phyloP scores from a whole-genome alignment of 768 basidiomycete species.

The Lactifluus volemus region DNA sequence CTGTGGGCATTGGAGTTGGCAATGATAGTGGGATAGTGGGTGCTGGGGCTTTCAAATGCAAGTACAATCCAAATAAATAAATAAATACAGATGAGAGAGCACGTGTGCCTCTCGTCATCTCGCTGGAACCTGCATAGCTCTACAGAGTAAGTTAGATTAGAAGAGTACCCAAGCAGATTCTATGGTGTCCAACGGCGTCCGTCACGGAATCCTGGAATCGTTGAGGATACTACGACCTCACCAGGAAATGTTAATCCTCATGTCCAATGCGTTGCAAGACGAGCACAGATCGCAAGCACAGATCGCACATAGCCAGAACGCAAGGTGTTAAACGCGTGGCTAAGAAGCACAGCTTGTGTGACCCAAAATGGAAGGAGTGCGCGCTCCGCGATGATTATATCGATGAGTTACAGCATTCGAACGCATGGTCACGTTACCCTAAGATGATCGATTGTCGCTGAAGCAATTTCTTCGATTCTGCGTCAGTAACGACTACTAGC shows the following conservation, averaged over 20 bases:
- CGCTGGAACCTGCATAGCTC: no score
- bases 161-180: no score
- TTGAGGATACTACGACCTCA: neutral
- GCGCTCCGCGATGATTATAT: neutral
- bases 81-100: no score
- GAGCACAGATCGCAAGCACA: neutral
- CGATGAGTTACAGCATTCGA: neutral
- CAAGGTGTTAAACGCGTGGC: neutral
- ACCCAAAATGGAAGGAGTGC: conserved; percentile 5
- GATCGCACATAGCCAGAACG: neutral
- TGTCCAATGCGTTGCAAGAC: neutral
- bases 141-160: no score
- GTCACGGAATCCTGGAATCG: neutral
- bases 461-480: no score
- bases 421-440: neutral
- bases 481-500: no score
- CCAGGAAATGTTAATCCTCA: neutral
- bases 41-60: no score
- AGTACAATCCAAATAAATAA: no score
- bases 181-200: neutral
- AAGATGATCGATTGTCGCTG: neutral
- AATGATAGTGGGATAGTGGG: no score
- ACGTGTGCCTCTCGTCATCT: no score
- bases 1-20: no score
- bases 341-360: neutral